Evolutionary conservation across 1,139 yeast genomes (phyloP), one percentile per base, ranked within the genome.

Genomic region (Suhomyces terraborum): DNA sequence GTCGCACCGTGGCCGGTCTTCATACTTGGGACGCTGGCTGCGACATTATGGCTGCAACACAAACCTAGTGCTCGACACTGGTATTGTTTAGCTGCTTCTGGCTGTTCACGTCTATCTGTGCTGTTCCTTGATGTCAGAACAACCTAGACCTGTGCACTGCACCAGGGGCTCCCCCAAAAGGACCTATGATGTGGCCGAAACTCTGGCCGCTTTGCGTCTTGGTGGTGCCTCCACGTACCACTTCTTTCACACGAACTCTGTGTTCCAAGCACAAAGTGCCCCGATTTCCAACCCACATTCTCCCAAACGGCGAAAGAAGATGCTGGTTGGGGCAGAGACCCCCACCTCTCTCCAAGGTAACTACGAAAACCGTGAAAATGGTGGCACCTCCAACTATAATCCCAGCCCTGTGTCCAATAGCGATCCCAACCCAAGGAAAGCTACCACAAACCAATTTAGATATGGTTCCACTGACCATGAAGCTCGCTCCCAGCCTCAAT

Each of bases 1-100:
- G 28, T 25, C 28, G 28, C 28, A 6, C 17, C 3, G 16, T 24
- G 23, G 23, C n/a, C n/a, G n/a, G n/a, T n/a, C n/a, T n/a, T n/a
- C n/a, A n/a, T n/a, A n/a, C n/a, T n/a, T n/a, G n/a, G 4, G 8
- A n/a, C 18, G 16, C 7, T 30, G 32, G 7, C 32, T 16, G 19
- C 32, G 32, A 30, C 32, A 30, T 30, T 12, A 36, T 40, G 43
- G 43, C 35, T 40, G 43, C 43, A 40, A 40, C 40, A 36, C 40
- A 40, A 36, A 40, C n/a, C n/a, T 14, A 24, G 21, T 18, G 23
- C n/a, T n/a, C n/a, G n/a, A n/a, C n/a, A n/a, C n/a, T n/a, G n/a
- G n/a, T n/a, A n/a, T n/a, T n/a, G n/a, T n/a, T n/a, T n/a, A n/a
- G n/a, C n/a, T n/a, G n/a, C n/a, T n/a, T n/a, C n/a, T n/a, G n/a